Base-by-base conservation (phyloP, 306 rosid genomes). In the Herpetospermum pedunculosum region DNA sequence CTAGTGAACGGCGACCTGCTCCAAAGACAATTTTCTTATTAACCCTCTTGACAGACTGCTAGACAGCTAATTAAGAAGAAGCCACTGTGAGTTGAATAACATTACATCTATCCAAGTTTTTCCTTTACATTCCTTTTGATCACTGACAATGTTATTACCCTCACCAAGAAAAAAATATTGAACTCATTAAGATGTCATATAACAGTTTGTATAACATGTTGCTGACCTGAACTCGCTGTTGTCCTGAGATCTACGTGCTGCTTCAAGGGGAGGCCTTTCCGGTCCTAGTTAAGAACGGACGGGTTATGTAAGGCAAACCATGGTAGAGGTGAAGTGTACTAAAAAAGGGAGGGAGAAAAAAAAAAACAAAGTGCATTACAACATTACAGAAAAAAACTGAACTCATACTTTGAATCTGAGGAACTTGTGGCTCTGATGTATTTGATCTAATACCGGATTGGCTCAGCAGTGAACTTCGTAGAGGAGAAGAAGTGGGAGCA, bases 1-100 rank as follows among this genome's bases (percentile, higher is more conserved):
- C 96, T 81, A 46, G 84, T 79, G 79, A 94, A 84, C 18, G 98
- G 98, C 23, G 98, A 93, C 87, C 98, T 93, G 91, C 49, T 86
- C 78, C 37, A 79, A 62, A 41, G 48, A 47, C 59, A 32, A 46
- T 18, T 63, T 60, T 16, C 72, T 16, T 32, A 63, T 4, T 18
- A 60, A 28, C 23, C 28, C 30, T 58, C 43, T 25, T 5, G 3
- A 40, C 25, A 23, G 23, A 4, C 2, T 16, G 25, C 46, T 50
- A 23, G 23, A 4, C 2, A 9, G 25, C 46, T 50, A 49, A 72
- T 8, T 28, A 14, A 23, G 18, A 32, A 23, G 34, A 35, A 40
- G 52, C 38, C 18, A 23, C 23, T 23, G 23, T 47, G 43, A 70
- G 41, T 48, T 70, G 18, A 70, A 16, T 7, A 67, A 25, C 10